Evolutionary conservation across 176 grass and related monocot genomes (phyloP), one percentile per base, ranked within the genome.

Genomic region (Rhynchospora tenuis): DNA sequence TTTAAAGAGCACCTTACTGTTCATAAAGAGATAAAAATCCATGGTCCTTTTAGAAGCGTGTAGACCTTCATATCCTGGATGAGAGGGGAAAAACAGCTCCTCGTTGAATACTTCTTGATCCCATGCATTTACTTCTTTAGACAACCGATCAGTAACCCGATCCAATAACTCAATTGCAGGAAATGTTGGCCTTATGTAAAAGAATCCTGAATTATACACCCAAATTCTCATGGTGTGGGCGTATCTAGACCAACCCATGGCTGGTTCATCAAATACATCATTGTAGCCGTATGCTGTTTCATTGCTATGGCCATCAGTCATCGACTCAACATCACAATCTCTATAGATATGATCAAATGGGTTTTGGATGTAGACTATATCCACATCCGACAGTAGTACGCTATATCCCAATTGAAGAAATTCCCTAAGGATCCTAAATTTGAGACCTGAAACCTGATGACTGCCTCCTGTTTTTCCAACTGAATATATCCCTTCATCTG

Each of bases 141-240:
- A 88, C 68, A 99, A 86, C 11, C 93, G 87, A 27, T 55, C 55
- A 9, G 97, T 91, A 63, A 99, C 97, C 67, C 97, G 94, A 86
- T 99, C 97, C 87, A 99, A 84, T 84, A 99, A 93, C 85, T 99
- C 97, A 78, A 99, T 87, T 10, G 91, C 89, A 64, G 97, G 86
- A 61, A 99, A 73, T 11, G 97, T 99, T 43, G 97, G 89, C 43
- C 97, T 91, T 87, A 96, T 99, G 74, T 90, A 99, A 79, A 99
- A 99, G 77, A 99, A 99, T 54, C 97, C 97, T 83, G 93, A 99
- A 86, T 99, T 99, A 78, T 89, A 99, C 78, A 99, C 97, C 97
- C 97, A 96, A 71, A 96, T 96, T 42, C 96, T 86, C 93, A 99
- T 99, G 1, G 97, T 99, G 46, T 99, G 97, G 11, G 97, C 97